Evolutionary conservation across 441 rosid genomes (phyloP), one percentile per base, ranked within the genome.

Genomic region (Gossypium aridum): DNA sequence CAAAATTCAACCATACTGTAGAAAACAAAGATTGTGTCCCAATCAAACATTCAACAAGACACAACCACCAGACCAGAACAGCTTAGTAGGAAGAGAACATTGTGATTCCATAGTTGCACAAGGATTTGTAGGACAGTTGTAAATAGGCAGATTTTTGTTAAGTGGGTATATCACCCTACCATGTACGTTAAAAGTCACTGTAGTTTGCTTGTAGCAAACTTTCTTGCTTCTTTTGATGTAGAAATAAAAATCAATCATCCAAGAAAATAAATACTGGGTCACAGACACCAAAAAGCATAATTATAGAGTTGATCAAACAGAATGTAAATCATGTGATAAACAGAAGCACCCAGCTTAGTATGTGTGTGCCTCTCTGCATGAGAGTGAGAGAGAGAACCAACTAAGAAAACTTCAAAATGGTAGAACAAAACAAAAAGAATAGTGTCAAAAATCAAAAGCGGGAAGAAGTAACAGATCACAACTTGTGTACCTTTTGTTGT

Each of bases 401-500:
- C 43, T n/a, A 53, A 9, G 34, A 34, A 55, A 14, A 20, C 37
- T 71, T 63, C 76, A 14, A 55, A 71, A 55, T 16, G 3, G 55
- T 16, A 79, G 23, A 63, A 51, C 16, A 13, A 64, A 37, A 60
- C 47, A 63, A 20, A 16, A 22, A 28, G 61, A 73, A 34, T n/a
- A 43, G 3, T 71, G 20, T 31, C 16, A 49, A 56, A 63, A 43
- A n/a, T 22, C 19, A 62, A 80, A 65, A 47, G 20, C 55, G 39
- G 7, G 37, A 28, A 57, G 23, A 71, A 64, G 34, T 59, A 56
- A 28, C 6, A 26, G 23, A 22, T 37, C 6, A 37, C 62, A 65
- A 56, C 23, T 75, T 37, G 23, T 23, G 19, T 87, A 97, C 99
- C 99, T 93, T 94, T 63, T 89, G 91, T 55, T 83, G 90, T 78